Conservation (phyloP, 108 stramenopile species). For the Phaeodactylum tricornutum region DNA sequence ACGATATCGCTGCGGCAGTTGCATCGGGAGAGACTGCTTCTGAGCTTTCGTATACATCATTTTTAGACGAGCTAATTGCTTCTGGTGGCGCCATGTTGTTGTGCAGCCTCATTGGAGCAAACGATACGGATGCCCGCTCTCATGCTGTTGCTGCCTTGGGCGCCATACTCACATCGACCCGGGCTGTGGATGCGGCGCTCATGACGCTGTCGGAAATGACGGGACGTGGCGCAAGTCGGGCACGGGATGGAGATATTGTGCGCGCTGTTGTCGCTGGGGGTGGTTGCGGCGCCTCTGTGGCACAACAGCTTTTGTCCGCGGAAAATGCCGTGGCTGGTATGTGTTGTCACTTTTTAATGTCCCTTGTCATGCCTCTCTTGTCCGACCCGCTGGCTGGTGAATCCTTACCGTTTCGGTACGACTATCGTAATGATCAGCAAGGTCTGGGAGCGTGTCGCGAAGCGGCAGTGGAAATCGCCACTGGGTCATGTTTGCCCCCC, state of each 20-base stretch:
- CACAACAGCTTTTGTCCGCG: slow-evolving; percentile 59
- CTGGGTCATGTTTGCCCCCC: slow-evolving; percentile 42
- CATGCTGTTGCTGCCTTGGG: slow-evolving; percentile 67
- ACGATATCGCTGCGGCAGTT: slow-evolving; percentile 31
- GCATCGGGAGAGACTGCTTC: slow-evolving; percentile 23
- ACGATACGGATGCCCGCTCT: slow-evolving; percentile 69
- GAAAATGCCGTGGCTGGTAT: slow-evolving; percentile 64
- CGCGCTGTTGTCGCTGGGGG: slow-evolving; percentile 61
- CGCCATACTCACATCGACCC: slow-evolving; percentile 43
- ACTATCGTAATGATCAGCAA: slow-evolving; percentile 20
- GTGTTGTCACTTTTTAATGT: slow-evolving; percentile 56
- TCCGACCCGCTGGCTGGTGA: slow-evolving; percentile 31
- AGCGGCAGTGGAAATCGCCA: slow-evolving; percentile 60
- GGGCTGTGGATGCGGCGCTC: slow-evolving; percentile 40
- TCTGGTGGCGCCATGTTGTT: slow-evolving; percentile 75
- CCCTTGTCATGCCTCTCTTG: slow-evolving; percentile 54
- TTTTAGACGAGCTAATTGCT: slow-evolving; percentile 46
- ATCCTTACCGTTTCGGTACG: slow-evolving; percentile 20
- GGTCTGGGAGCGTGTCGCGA: slow-evolving; percentile 52
- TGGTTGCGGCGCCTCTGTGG: slow-evolving; percentile 55
- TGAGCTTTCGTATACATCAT: slow-evolving; percentile 39
- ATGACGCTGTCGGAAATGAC: slow-evolving; percentile 33
- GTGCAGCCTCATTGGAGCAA: slow-evolving; percentile 50
- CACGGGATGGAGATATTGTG: slow-evolving; percentile 52
- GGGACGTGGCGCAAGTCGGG: slow-evolving; percentile 19